Base-by-base conservation (phyloP, 768 basidiomycete genomes). In the Phylloporus arenicola region DNA sequence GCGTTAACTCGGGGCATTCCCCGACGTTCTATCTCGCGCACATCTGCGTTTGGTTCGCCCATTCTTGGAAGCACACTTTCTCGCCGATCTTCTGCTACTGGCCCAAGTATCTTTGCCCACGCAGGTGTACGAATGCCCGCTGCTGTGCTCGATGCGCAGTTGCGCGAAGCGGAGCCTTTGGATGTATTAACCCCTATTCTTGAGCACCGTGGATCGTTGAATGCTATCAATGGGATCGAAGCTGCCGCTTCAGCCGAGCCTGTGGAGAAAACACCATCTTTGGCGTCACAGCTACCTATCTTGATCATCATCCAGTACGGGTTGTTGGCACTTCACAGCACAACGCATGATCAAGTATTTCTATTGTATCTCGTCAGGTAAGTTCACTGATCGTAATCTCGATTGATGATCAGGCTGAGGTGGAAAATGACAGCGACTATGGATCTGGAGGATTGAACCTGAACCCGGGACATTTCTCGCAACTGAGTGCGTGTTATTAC, bases 221-320 rank as follows among this genome's bases (percentile, higher is more conserved):
- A 53, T 19, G 54, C 24, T 34, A 24, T 29, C 4, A 25, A 56
- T 58, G 50, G 63, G 64, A 34, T 40, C 0, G 63, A 52, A 39
- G 54, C 50, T 24, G 73, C 72, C 35, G 56, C 70, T 5, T 40
- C 50, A 1, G 77, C 80, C 48, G 74, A 67, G 14, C 61, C 70
- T 12, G 54, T 64, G 10, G 82, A 80, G 64, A 82, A 82, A 59
- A 73, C 78, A 17, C 82, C 82, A 2, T 84, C 86, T 12, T 65
- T 90, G 55, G 69, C 80, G 55, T 84, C 83, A 19, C 83, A 86
- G 60, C 72, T 98, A 25, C 95, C 95, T 6, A 61, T 91, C 30
- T 64, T 86, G 56, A 82, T 97, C 60, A 96, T 98, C 58, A 61
- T 89, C 16, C 94, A 96, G 70, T 96, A 96, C 67, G 89, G 89